Conservation (phyloP, 108 stramenopile genomes). For the Bacterosira constricta region DNA sequence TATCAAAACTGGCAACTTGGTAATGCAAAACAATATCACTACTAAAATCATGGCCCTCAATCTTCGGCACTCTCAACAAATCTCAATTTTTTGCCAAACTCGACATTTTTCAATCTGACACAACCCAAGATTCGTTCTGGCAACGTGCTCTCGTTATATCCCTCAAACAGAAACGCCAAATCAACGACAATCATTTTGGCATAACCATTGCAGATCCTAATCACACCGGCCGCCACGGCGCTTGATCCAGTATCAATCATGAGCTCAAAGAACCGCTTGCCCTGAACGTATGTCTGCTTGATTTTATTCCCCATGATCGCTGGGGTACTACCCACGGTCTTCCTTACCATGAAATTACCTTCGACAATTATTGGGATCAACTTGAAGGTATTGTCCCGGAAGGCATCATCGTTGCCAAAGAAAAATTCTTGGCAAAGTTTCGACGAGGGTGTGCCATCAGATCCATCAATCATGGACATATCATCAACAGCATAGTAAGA, state of each 20-base stretch:
- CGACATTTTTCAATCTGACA: slow-evolving; percentile 70
- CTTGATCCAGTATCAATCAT: slow-evolving; percentile 88
- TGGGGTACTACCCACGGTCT: slow-evolving; percentile 90
- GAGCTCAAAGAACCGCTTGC: slow-evolving; percentile 87
- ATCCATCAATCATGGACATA: slow-evolving; percentile 75
- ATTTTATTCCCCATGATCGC: slow-evolving; percentile 95
- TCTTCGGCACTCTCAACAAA: slow-evolving; percentile 33
- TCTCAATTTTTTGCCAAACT: slow-evolving; percentile 62
- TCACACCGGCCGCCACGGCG: slow-evolving; percentile 80
- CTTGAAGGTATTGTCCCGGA: slow-evolving; percentile 91
- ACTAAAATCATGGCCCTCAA: not conserved
- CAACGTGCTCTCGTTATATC: slow-evolving; percentile 74
- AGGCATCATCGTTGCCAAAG: slow-evolving; percentile 74
- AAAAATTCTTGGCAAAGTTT: slow-evolving; percentile 77
- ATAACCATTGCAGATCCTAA: slow-evolving; percentile 83
- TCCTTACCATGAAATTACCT: slow-evolving; percentile 92
- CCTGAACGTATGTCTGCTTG: slow-evolving; percentile 79
- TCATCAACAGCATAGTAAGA: slow-evolving; percentile 89
- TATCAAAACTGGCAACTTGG: too few relatives aligned
- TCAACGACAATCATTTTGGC: slow-evolving; percentile 91
- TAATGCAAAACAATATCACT: too few relatives aligned
- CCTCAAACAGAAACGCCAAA: slow-evolving; percentile 92
- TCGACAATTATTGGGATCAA: slow-evolving; percentile 92
- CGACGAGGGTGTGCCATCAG: slow-evolving; percentile 71
- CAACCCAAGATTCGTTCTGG: slow-evolving; percentile 89